Conservation (phyloP, 495 filamentous ascomycete genomes). For the Neurospora sp. region DNA sequence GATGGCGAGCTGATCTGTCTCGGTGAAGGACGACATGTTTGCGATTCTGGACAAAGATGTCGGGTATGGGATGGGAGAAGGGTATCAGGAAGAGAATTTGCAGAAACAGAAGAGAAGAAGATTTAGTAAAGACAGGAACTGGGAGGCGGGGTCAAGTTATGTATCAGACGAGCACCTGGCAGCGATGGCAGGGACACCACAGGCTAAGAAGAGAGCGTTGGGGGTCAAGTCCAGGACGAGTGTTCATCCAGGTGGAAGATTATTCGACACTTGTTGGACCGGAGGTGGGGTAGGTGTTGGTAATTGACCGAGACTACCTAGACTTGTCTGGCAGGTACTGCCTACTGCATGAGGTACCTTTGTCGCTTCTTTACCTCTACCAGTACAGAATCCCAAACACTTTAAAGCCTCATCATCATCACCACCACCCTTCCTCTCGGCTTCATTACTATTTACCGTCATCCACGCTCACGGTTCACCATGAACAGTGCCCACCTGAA, state of each 20-base stretch:
- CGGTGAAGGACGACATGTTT: constrained; percentile 74
- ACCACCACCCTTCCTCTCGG: not conserved
- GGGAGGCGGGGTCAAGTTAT: constrained; percentile 25
- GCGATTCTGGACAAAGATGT: constrained; percentile 22
- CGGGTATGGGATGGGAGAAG: constrained; percentile 10
- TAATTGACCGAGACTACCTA: not conserved
- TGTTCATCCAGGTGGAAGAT: not conserved
- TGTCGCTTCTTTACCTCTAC: not conserved
- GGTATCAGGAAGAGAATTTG: constrained; percentile 20
- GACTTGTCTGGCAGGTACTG: not conserved
- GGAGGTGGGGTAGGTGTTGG: not conserved
- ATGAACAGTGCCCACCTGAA: not conserved
- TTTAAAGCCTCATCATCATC: not conserved
- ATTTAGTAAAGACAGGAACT: not conserved
- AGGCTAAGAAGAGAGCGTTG: not conserved
- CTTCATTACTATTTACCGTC: not conserved
- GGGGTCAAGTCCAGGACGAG: not conserved
- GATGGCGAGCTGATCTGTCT: constrained; percentile 80
- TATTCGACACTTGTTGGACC: not conserved
- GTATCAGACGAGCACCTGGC: not conserved
- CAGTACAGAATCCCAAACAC: not conserved
- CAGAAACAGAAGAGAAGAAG: constrained; percentile 18
- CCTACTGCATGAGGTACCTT: not conserved
- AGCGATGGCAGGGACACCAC: not conserved
- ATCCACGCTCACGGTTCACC: not conserved